These are phyloP conservation scores for Kuraishia ogatae DNA, from an alignment of 805 yeast genomes.

Conservation along the genomic window DNA sequence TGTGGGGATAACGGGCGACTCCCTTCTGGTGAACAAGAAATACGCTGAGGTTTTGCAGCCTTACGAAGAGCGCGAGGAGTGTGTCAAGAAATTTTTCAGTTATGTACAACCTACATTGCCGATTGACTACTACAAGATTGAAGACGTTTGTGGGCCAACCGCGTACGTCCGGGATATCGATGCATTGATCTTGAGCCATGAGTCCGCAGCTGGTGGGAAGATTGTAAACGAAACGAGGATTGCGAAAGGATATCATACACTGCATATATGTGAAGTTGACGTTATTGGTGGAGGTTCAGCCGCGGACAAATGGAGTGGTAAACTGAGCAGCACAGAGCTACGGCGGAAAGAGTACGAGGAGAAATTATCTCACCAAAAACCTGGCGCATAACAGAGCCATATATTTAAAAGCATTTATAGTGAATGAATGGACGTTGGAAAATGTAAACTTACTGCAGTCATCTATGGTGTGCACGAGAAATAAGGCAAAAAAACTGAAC, in stretches of 20 bases:
- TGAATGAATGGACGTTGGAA: background rate
- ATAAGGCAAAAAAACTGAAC: slow-evolving; percentile 1
- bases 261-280: slow-evolving; percentile 45
- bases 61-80: slow-evolving; percentile 38
- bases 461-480: background rate
- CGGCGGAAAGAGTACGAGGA: slow-evolving; percentile 33
- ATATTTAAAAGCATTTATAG: background rate
- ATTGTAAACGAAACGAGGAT: slow-evolving; percentile 59
- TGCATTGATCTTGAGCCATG: slow-evolving; percentile 73
- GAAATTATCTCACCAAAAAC: background rate
- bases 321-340: slow-evolving; percentile 78
- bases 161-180: slow-evolving; percentile 67
- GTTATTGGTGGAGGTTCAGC: slow-evolving; percentile 47
- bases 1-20: slow-evolving; percentile 78
- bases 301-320: slow-evolving; percentile 48
- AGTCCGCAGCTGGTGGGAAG: slow-evolving; percentile 68
- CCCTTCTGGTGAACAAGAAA: slow-evolving; percentile 66
- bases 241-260: slow-evolving; percentile 41
- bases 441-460: background rate
- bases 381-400: background rate
- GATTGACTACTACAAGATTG: slow-evolving; percentile 51
- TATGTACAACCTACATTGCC: slow-evolving; percentile 35
- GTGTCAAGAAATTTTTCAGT: slow-evolving; percentile 41
- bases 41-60: slow-evolving; percentile 56
- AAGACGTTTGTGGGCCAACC: slow-evolving; percentile 93